These are phyloP conservation scores for Aspergillus ibericus DNA, from an alignment of 2,329 filamentous ascomycete species.

Conservation along the genomic window DNA sequence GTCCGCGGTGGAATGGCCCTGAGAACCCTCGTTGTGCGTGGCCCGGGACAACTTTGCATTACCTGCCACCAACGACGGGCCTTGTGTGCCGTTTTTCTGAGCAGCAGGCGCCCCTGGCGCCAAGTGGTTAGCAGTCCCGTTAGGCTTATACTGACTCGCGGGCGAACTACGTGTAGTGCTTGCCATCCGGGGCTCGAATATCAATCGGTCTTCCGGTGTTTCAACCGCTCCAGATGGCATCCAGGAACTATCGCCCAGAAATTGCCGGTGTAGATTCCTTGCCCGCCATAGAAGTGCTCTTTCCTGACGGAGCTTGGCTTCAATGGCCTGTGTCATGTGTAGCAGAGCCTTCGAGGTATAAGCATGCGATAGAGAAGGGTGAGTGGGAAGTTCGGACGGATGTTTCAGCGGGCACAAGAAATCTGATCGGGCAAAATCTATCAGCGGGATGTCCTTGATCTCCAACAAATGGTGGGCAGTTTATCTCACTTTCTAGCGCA, in stretches of 20 bases:
- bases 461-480: not conserved
- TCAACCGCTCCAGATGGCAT: conserved; percentile 57
- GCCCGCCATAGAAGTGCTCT: conserved; percentile 56
- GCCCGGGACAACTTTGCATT: conserved; percentile 13
- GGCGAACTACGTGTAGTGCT: conserved; percentile 19
- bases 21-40: conserved; percentile 12
- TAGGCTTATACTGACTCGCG: conserved; percentile 17
- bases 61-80: conserved; percentile 5
- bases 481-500: conserved; percentile 54
- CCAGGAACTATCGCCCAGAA: conserved; percentile 62
- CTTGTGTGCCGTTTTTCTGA: conserved; percentile 15
- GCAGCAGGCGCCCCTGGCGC: conserved; percentile 4
- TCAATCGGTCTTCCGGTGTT: conserved; percentile 49
- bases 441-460: conserved; percentile 7
- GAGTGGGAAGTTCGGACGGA: conserved; percentile 59
- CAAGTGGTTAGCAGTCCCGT: conserved; percentile 15
- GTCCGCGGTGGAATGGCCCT: conserved; percentile 8
- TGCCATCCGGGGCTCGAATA: conserved; percentile 44
- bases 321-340: conserved; percentile 57
- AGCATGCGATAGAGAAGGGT: conserved; percentile 59
- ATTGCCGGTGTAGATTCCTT: conserved; percentile 58
- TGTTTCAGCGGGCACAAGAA: conserved; percentile 63
- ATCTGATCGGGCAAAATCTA: conserved; percentile 38
- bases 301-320: conserved; percentile 60
- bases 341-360: conserved; percentile 61